Conservation (phyloP, 179 eudicot genomes). For the Sideroxylon spinosum region DNA sequence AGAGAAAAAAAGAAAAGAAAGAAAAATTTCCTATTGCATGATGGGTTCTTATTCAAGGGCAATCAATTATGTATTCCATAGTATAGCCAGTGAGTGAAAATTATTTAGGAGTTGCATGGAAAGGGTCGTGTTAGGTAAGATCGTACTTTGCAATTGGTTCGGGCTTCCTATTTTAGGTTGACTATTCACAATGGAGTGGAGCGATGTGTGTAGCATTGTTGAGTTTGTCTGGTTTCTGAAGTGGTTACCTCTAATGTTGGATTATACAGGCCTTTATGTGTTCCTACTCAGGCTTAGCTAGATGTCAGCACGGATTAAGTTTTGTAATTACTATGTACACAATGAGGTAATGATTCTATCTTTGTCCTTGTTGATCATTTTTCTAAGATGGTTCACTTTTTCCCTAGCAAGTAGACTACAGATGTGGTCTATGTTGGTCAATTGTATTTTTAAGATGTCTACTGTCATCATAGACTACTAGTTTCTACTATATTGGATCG, state of each 20-base stretch:
- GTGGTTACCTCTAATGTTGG: neutral
- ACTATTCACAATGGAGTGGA: neutral
- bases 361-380: conserved; percentile 19
- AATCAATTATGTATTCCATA: neutral
- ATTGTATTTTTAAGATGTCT: conserved; percentile 2
- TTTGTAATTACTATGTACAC: neutral
- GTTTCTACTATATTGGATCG: neutral
- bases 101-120: neutral
- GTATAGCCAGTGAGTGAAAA: neutral
- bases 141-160: neutral
- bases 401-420: conserved; percentile 4
- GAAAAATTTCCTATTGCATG: neutral
- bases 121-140: neutral
- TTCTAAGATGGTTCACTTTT: conserved; percentile 22
- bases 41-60: neutral
- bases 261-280: conserved; percentile 9
- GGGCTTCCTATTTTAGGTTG: neutral
- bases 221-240: neutral
- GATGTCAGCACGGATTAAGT: conserved; percentile 22
- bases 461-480: neutral
- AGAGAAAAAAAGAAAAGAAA: accelerated
- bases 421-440: neutral
- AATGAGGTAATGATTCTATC: conserved; percentile 4
- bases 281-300: neutral
- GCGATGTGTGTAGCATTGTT: too few relatives aligned